phyloP scores from a whole-genome alignment of 805 yeast species.

The Candida taoyuanica region DNA sequence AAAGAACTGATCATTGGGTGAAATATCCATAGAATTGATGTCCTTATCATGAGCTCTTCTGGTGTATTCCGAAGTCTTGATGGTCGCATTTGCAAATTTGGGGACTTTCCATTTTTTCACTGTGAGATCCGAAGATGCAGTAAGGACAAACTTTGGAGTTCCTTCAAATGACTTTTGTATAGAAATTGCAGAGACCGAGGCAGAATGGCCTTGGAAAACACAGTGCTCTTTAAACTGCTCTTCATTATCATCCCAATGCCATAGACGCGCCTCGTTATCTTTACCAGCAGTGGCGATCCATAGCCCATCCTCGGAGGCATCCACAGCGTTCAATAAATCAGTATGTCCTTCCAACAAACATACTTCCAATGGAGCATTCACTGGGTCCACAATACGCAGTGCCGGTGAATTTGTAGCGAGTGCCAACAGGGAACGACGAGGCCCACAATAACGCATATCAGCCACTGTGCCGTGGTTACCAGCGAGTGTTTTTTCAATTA shows the following conservation, averaged over 20 bases:
- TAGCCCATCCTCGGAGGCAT: constrained; percentile 68
- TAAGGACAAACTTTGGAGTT: constrained; percentile 64
- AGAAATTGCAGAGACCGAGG: constrained; percentile 78
- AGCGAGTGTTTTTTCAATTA: constrained; percentile 55
- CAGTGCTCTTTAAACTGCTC: constrained; percentile 45
- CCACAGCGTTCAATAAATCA: constrained; percentile 79
- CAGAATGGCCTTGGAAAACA: constrained; percentile 79
- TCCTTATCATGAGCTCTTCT: constrained; percentile 97
- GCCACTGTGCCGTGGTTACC: constrained; percentile 97
- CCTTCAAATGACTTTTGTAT: constrained; percentile 41
- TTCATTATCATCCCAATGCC: constrained; percentile 56
- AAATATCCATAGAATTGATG: constrained; percentile 80
- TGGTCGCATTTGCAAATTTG: constrained; percentile 38
- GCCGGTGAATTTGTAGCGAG: constrained; percentile 94
- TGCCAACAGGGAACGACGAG: constrained; percentile 53
- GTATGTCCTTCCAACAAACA: constrained; percentile 73
- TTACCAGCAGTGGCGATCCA: constrained; percentile 94
- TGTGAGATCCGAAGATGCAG: constrained; percentile 87
- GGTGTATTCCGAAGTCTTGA: constrained; percentile 75
- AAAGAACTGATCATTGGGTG: constrained; percentile 85
- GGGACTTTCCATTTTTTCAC: constrained; percentile 82
- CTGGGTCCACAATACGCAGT: constrained; percentile 65
- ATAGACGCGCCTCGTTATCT: constrained; percentile 78
- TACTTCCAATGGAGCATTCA: constrained; percentile 53
- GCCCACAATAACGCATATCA: constrained; percentile 77